Evolutionary conservation across 305 asterid genomes (phyloP).

Genomic region (Fraxinus baroniana): DNA sequence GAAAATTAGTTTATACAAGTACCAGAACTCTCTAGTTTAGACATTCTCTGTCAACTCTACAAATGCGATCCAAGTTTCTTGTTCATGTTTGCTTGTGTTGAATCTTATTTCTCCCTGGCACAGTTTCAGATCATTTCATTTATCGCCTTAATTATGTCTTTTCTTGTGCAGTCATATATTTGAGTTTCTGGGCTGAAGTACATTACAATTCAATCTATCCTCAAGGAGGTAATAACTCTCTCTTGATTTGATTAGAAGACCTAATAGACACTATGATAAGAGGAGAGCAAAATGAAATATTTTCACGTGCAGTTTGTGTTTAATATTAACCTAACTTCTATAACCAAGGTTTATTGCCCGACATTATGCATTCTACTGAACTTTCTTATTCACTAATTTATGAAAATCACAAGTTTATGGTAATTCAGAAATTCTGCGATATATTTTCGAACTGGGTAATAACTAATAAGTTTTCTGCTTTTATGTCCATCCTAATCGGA

Average conservation of each 20-base stretch:
- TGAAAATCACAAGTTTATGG: background rate
- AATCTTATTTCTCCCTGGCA: background rate
- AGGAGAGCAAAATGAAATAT: background rate
- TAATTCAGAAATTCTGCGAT: background rate
- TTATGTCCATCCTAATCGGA: background rate
- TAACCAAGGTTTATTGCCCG: background rate
- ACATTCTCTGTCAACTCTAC: background rate
- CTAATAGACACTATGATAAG: background rate
- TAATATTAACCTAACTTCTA: background rate
- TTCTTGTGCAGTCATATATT: slow-evolving; percentile 55
- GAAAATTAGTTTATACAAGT: background rate
- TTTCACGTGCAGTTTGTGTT: background rate
- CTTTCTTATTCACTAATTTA: background rate
- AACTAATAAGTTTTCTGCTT: background rate
- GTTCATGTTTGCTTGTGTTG: background rate
- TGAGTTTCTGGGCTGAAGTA: slow-evolving; percentile 99
- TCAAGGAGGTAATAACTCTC: slow-evolving; percentile 57
- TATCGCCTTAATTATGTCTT: slow-evolving; percentile 9
- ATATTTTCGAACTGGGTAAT: background rate
- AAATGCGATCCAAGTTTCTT: background rate
- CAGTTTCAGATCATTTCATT: background rate
- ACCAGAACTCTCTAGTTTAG: background rate
- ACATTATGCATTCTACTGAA: background rate
- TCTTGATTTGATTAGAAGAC: background rate
- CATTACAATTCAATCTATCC: slow-evolving; percentile 97